These are phyloP conservation scores for Pythium pyrilobum DNA, from an alignment of 352 stramenopile genomes.

Conservation along the genomic window DNA sequence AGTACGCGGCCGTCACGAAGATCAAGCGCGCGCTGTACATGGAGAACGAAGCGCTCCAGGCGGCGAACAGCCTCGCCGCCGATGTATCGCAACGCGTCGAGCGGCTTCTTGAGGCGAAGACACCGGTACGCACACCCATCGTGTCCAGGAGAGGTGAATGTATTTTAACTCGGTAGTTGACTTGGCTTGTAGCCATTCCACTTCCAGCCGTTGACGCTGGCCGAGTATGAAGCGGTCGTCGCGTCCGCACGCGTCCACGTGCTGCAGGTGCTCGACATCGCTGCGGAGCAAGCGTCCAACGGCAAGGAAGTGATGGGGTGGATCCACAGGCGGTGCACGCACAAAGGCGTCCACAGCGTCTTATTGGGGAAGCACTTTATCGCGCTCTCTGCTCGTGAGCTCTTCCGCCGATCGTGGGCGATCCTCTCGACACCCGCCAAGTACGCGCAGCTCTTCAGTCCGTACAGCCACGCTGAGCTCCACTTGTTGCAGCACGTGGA, in stretches of 20 bases:
- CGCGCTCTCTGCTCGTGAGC: not conserved
- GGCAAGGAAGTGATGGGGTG: not conserved
- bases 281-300: not conserved
- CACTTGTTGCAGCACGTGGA: slow-evolving; percentile 6
- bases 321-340: not conserved
- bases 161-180: not conserved
- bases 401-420: not conserved
- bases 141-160: not conserved
- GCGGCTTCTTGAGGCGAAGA: not conserved
- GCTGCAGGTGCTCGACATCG: not conserved
- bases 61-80: not conserved
- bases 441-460: slow-evolving; percentile 4
- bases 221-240: not conserved
- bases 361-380: not conserved
- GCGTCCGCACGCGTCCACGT: not conserved
- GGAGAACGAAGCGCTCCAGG: not conserved
- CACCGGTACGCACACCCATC: not conserved
- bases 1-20: not conserved
- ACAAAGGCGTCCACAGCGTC: not conserved
- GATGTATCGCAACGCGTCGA: not conserved
- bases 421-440: not conserved
- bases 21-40: not conserved
- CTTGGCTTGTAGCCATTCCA: not conserved
- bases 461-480: not conserved
- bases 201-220: not conserved